Conservation (phyloP, 176 grass and related monocot species). For the Bolboschoenus planiculmis region DNA sequence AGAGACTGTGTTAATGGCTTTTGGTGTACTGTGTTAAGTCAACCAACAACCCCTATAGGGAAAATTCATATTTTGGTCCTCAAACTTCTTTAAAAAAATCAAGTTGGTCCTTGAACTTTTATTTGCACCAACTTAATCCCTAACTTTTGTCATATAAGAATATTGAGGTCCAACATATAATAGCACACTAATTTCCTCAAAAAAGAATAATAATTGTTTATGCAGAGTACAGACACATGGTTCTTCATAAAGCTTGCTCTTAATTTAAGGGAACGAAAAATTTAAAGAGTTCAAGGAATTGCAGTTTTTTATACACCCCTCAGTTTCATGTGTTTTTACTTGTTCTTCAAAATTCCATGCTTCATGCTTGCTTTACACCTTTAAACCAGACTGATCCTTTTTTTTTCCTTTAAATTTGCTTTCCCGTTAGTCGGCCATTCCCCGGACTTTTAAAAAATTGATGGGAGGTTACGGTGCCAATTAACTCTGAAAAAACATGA, state of each 20-base stretch:
- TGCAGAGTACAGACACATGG: neutral
- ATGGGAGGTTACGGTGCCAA: no score
- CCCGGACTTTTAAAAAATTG: neutral
- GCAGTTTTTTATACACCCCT: neutral
- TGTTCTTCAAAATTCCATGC: neutral
- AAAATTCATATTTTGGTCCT: no score
- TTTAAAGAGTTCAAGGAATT: neutral
- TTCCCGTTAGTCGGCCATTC: neutral
- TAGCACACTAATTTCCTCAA: no score
- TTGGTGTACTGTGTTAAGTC: neutral
- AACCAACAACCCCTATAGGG: neutral
- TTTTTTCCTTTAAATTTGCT: neutral
- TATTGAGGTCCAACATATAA: no score
- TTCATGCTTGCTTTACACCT: neutral
- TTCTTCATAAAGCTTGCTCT: neutral
- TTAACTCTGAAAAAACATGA: no score
- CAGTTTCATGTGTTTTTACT: neutral
- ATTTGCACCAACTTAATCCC: no score
- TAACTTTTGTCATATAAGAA: no score
- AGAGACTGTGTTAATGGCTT: neutral
- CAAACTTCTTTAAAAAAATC: no score
- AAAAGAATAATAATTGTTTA: neutral
- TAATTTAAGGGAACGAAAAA: neutral
- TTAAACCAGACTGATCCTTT: neutral
- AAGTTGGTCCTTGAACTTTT: no score